Conservation (phyloP, 2,329 filamentous ascomycete species). For the Penicillium rolfsii region DNA sequence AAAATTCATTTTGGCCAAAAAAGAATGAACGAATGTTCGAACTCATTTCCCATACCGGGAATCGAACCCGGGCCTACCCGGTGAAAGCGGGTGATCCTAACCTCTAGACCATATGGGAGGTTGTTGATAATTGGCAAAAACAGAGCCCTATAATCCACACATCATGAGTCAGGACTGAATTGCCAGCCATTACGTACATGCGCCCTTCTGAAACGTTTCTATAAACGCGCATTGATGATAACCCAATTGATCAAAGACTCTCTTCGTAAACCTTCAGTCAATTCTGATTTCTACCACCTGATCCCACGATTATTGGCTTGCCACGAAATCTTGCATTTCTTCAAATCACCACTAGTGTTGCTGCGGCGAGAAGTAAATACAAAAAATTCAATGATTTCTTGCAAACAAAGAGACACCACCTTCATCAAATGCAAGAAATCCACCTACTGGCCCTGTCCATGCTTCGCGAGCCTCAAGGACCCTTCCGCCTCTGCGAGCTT, state of each 20-base stretch:
- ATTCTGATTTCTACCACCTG: background rate
- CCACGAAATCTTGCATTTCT: too few species aligned
- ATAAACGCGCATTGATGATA: background rate
- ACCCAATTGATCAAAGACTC: background rate
- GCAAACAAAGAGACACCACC: background rate
- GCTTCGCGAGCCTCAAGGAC: background rate
- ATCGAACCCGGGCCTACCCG: slow-evolving; percentile 6
- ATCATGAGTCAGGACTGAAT: background rate
- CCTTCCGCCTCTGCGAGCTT: background rate
- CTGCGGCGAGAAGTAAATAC: background rate
- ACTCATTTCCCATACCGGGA: background rate
- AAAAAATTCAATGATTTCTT: background rate
- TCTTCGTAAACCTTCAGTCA: background rate
- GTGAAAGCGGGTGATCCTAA: slow-evolving; percentile 7
- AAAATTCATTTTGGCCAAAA: too few species aligned
- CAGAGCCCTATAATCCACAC: rapidly evolving
- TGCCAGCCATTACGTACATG: too few species aligned
- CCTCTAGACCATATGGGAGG: slow-evolving; percentile 1
- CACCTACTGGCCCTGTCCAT: background rate
- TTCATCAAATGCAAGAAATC: background rate
- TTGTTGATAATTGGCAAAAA: background rate
- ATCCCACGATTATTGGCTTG: background rate
- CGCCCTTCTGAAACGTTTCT: too few species aligned
- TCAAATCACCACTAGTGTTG: too few species aligned
- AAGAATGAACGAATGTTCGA: too few species aligned